phyloP scores from a whole-genome alignment of 352 stramenopile genomes.

The Phytophthora pisi region DNA sequence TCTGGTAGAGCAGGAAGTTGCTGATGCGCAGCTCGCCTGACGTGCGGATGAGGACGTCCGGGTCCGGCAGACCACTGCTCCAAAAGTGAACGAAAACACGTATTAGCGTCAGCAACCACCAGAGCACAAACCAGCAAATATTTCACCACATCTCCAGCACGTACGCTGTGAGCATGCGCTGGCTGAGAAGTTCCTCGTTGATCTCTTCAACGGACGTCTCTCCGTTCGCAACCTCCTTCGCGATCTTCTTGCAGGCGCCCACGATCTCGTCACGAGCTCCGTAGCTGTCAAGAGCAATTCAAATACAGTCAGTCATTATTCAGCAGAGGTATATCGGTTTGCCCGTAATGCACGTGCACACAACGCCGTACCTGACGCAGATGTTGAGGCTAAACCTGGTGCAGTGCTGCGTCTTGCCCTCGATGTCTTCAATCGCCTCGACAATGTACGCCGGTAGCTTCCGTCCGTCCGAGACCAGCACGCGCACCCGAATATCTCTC shows the following conservation, averaged over 20 bases:
- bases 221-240: constrained; percentile 76
- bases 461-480: constrained; percentile 85
- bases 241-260: constrained; percentile 90
- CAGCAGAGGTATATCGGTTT: background rate
- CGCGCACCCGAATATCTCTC: constrained; percentile 90
- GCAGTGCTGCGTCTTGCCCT: constrained; percentile 89
- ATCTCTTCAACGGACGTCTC: constrained; percentile 71
- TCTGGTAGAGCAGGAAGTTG: constrained; percentile 97
- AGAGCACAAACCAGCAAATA: background rate
- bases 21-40: constrained; percentile 95
- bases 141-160: constrained; percentile 15
- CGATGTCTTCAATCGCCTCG: constrained; percentile 79
- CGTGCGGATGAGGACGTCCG: constrained; percentile 95
- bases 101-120: background rate
- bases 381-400: constrained; percentile 82
- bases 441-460: constrained; percentile 76
- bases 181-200: constrained; percentile 75
- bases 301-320: background rate
- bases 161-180: constrained; percentile 84
- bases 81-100: constrained; percentile 17
- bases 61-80: constrained; percentile 83
- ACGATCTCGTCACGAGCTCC: constrained; percentile 96
- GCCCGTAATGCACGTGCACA: background rate
- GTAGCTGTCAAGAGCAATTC: constrained; percentile 80
- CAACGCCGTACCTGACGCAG: constrained; percentile 64